Base-by-base conservation (phyloP, 345 rosid species). In the Corchorus olitorius region DNA sequence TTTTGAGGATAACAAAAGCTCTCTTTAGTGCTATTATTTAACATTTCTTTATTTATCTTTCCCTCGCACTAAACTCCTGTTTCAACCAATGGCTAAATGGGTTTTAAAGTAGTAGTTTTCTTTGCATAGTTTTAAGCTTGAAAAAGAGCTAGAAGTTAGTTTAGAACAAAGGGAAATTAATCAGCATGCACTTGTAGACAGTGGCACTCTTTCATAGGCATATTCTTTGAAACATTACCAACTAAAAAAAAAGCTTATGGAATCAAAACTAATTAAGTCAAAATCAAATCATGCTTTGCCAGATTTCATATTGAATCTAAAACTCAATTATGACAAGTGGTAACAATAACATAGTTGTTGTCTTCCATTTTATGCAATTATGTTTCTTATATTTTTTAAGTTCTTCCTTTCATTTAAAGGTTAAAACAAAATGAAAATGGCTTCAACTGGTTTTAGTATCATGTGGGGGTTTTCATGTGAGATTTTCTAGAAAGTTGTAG, bases 11-110 rank as follows among this genome's bases (percentile, higher is more conserved):
- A 46, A 22, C 15, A 63, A 67, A 67, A 46, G 10, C 72, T 7
- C 72, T 46, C 55, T 16, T 12, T 67, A 13, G 45, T 67, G 67
- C 20, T 37, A 63, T 63, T 63, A 7, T 63, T 63, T 63, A 37
- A 37, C 67, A 37, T 63, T 35, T 63, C 67, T 63, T 63, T 39
- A 0, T 37, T 63, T 8, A 45, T 43, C 45, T 35, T 62, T 62
- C 10, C 43, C 66, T 14, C 45, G 55, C 72, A 67, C 72, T 22
- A 46, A 63, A 46, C 55, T 67, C 37, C 71, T 63, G 12, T 37
- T 33, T 67, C n/a, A 20, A 20, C 55, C 67, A 16, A 16, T 37
- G 67, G 46, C 48, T 22, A 22, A 48, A 48, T 46, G 22, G 6
- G 55, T n/a, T 14, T 22, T 67, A 67, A 67, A 67, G 41, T 48